Base-by-base conservation (phyloP, 305 asterid genomes). In the Andrographis paniculata region DNA sequence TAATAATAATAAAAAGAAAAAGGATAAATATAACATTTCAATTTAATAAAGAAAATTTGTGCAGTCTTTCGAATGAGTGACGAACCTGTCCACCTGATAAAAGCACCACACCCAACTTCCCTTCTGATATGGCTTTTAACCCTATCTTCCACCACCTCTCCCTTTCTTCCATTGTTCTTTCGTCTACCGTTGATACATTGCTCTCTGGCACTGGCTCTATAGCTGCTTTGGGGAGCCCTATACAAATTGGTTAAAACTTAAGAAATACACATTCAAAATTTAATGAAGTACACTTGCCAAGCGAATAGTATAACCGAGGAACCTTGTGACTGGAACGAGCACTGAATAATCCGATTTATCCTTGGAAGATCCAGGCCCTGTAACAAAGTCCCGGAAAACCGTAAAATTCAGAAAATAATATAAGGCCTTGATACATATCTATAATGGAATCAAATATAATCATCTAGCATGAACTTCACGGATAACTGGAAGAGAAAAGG, bases 141-240 rank as follows among this genome's bases (percentile, higher is more conserved):
- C 99, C 99, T 80, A 70, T 75, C 59, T 83, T 83, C 94, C 95
- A 79, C 99, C 99, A 91, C 69, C 64, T 73, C 73, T 84, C 94
- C 65, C 94, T 75, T 49, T 87, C 94, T 68, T 81, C 99, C 81
- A 79, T 72, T 10, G 93, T 91, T 60, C 99, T 70, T 52, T 79
- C 85, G 68, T 87, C 95, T 59, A 91, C 83, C 7, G 80, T 87
- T 1, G 99, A 91, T 49, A 91, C 96, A 37, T 18, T 61, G 65
- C 79, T 68, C 66, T 83, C 94, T 1, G 93, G 94, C 61, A 91
- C 85, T 11, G 94, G 89, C 77, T 91, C 99, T 56, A 87, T 74
- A 4, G 82, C 80, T 1, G 94, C 85, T 13, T 80, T 73, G 9
- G 94, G 93, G 31, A 83, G 69, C 63, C 93, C 99, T 91, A 56